phyloP scores from a whole-genome alignment of 257 asterid species.

The Ligustrum vulgare region DNA sequence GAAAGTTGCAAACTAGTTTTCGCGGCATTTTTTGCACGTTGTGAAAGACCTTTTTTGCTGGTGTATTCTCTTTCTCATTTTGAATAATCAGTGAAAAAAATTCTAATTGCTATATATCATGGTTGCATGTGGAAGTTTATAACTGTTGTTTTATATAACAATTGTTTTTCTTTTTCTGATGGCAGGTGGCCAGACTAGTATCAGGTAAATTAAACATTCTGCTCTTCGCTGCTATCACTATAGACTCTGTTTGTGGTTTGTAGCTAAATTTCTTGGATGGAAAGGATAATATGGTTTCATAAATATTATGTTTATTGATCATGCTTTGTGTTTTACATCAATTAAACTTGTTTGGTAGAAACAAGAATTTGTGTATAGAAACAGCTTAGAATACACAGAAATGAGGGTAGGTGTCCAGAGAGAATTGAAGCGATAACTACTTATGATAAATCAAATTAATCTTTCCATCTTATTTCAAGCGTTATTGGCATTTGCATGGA shows the following conservation, averaged over 20 bases:
- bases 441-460: background rate
- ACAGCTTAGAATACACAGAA: no score
- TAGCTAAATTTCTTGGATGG: background rate
- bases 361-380: background rate
- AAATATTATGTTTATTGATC: background rate
- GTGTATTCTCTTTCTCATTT: background rate
- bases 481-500: no score
- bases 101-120: constrained; percentile 5
- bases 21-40: no score
- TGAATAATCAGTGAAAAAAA: background rate
- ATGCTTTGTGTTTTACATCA: background rate
- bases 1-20: no score
- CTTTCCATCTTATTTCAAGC: no score
- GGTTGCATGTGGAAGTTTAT: background rate
- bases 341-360: background rate
- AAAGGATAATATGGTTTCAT: background rate
- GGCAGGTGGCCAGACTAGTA: constrained; percentile 99
- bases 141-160: constrained; percentile 12
- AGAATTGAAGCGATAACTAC: background rate
- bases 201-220: constrained; percentile 55
- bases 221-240: constrained; percentile 14
- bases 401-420: background rate
- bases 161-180: constrained; percentile 19
- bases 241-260: background rate
- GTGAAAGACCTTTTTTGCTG: no score